Evolutionary conservation across 2,329 filamentous ascomycete genomes (phyloP), one percentile per base, ranked within the genome.

Genomic region (Salinomyces thailandicus): DNA sequence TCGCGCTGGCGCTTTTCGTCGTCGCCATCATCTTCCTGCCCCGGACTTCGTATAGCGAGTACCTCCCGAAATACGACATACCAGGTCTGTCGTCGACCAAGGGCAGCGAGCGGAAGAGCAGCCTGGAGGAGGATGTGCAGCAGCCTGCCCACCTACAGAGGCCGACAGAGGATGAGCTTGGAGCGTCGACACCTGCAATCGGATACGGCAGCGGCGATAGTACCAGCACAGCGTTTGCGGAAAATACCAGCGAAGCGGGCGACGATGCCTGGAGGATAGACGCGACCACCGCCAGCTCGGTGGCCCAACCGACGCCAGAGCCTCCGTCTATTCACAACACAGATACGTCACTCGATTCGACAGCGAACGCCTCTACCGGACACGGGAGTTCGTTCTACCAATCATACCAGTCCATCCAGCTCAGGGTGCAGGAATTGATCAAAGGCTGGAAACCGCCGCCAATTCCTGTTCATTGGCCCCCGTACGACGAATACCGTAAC

Each of bases 401-500:
- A 19, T 18, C 38, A 5, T 37, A 44, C 26, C 31, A 43, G 37
- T 27, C 33, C 12, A 31, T 44, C 3, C 32, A 43, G n/a, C 30
- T 24, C 56, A 54, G 63, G 35, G 55, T 68, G 46, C 51, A 60
- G 42, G 55, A 59, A 30, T 59, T 67, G 50, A 52, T 66, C 14
- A 50, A 61, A 5, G 32, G 40, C 2, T 67, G 64, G 64, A 50
- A 50, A 28, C 55, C 62, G 17, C 52, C 54, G 5, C 36, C 49
- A 5, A 57, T 54, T 47, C 41, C 52, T 29, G 57, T 51, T 8
- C 65, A 68, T 44, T 67, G 61, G 60, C 65, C 64, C 20, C 59
- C 62, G 2, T 68, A 64, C 44, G 48, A 47, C n/a, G 58, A 61
- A 20, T 68, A 66, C 35, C 44, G 54, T 6, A 43, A 60, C 35